Percentiles rank a stretch among this genome's conserved stretches.
These are phyloP conservation scores for Solanum hybrid DNA, from an alignment of 305 asterid genomes.

Conservation along the genomic window DNA sequence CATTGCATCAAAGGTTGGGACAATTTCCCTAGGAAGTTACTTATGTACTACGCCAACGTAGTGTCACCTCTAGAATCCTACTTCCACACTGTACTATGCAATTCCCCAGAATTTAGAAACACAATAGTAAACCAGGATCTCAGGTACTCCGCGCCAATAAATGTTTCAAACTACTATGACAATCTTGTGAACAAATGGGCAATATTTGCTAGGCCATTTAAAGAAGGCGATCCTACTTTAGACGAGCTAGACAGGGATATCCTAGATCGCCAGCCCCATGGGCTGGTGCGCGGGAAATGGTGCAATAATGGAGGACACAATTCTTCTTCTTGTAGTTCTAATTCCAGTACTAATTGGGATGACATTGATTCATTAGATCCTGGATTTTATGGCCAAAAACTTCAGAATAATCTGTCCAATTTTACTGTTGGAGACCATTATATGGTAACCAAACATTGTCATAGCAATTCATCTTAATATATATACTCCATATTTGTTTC, in stretches of 20 bases:
- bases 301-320: constrained; percentile 4
- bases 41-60: constrained; percentile 47
- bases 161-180: neutral
- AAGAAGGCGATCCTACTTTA: constrained; percentile 17
- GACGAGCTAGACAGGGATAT: constrained; percentile 26
- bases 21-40: constrained; percentile 47
- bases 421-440: neutral
- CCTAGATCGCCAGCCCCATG: constrained; percentile 19
- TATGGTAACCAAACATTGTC: neutral
- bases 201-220: constrained; percentile 22
- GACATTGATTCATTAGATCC: constrained; percentile 28
- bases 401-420: constrained; percentile 13
- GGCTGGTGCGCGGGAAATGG: constrained; percentile 36
- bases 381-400: constrained; percentile 21
- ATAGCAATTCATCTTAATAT: neutral
- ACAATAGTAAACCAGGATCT: constrained; percentile 24
- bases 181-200: neutral
- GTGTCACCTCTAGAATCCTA: constrained; percentile 40
- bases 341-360: constrained; percentile 17
- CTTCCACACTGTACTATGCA: constrained; percentile 51
- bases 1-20: constrained; percentile 45
- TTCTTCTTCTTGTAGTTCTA: neutral
- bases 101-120: constrained; percentile 31
- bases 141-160: constrained; percentile 7
- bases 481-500: neutral